These are phyloP conservation scores for Physcia stellaris DNA, from an alignment of 495 filamentous ascomycete species.

Conservation along the genomic window DNA sequence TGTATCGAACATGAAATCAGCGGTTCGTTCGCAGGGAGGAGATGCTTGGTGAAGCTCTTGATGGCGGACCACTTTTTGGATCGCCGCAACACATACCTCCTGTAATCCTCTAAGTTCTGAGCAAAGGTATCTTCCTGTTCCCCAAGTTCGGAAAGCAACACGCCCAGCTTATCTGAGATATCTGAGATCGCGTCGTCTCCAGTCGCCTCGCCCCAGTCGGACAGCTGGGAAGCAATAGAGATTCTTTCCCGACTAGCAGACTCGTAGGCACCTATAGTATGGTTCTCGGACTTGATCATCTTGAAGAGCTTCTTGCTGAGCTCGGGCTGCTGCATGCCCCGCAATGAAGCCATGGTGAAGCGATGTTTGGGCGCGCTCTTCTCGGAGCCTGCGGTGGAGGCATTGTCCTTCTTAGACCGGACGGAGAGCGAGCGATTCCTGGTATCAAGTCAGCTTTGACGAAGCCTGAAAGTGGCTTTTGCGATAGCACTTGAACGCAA, in stretches of 20 bases:
- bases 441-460: no score
- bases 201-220: constrained; percentile 89
- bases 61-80: no score
- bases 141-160: constrained; percentile 78
- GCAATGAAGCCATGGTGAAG: constrained; percentile 72
- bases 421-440: constrained; percentile 52
- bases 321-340: constrained; percentile 69
- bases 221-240: constrained; percentile 77
- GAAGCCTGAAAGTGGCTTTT: no score
- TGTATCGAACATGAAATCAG: no score
- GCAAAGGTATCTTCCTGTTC: constrained; percentile 85
- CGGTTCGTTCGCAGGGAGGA: no score
- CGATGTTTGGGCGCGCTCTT: constrained; percentile 34
- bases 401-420: constrained; percentile 34
- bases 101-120: constrained; percentile 70
- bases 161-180: constrained; percentile 85
- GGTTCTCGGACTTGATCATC: constrained; percentile 85
- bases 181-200: constrained; percentile 76
- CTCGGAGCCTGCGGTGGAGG: constrained; percentile 17
- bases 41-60: no score
- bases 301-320: constrained; percentile 73
- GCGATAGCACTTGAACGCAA: no score
- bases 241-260: constrained; percentile 66
- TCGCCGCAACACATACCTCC: no score
- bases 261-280: constrained; percentile 70